These are phyloP conservation scores for Yamadazyma blattariae DNA, from an alignment of 1,139 yeast genomes.

Conservation along the genomic window DNA sequence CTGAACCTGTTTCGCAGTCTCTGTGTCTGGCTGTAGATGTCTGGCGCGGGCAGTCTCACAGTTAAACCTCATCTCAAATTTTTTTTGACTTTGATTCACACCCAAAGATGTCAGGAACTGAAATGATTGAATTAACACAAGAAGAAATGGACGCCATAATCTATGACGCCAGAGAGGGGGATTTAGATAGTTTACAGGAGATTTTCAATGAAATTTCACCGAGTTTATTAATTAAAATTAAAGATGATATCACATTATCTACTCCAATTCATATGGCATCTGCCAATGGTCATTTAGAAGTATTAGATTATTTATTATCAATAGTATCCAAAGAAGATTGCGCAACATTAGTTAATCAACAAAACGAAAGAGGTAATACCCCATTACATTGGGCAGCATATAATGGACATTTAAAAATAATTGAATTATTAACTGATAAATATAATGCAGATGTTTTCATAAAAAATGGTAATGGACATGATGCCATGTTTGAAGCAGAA, in stretches of 20 bases:
- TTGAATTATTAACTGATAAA: constrained; percentile 65
- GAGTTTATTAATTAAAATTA: constrained; percentile 45
- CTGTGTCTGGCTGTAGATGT: too few relatives aligned
- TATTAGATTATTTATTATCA: constrained; percentile 58
- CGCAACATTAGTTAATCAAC: constrained; percentile 46
- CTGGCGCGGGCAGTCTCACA: too few relatives aligned
- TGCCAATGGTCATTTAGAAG: constrained; percentile 86
- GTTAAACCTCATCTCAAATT: background rate
- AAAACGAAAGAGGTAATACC: constrained; percentile 84
- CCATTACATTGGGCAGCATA: constrained; percentile 95
- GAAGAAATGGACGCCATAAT: constrained; percentile 83
- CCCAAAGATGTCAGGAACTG: background rate
- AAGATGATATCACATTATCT: constrained; percentile 61
- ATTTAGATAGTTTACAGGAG: constrained; percentile 66
- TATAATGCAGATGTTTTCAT: constrained; percentile 78
- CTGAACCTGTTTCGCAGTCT: background rate
- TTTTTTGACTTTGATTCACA: too few relatives aligned
- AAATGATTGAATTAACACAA: constrained; percentile 38
- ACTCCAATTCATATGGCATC: constrained; percentile 94
- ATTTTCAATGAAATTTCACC: constrained; percentile 65
- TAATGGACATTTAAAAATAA: constrained; percentile 78
- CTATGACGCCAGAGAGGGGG: constrained; percentile 85
- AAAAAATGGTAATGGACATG: constrained; percentile 75
- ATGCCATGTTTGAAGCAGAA: constrained; percentile 87
- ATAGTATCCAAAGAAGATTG: constrained; percentile 46